phyloP scores from a whole-genome alignment of 768 basidiomycete genomes.

The Mycena olivaceomarginata region DNA sequence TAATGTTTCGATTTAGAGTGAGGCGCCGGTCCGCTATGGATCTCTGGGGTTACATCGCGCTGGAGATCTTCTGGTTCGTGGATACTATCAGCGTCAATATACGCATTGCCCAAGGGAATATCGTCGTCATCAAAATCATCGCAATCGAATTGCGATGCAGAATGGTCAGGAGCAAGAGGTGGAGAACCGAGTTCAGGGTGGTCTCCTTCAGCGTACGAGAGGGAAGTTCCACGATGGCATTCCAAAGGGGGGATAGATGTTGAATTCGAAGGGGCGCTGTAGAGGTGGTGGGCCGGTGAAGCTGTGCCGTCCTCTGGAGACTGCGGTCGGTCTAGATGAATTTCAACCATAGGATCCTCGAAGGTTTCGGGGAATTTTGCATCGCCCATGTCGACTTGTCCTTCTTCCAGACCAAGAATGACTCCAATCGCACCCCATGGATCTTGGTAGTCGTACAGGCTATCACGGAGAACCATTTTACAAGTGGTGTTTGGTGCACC shows the following conservation, averaged over 20 bases:
- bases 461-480: slow-evolving; percentile 32
- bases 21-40: neutral
- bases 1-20: neutral
- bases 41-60: neutral
- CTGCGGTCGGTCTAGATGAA: neutral
- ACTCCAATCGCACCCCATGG: slow-evolving; percentile 67
- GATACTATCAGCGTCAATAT: neutral
- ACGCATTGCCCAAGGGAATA: too few relatives aligned
- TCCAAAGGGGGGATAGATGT: neutral
- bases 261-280: neutral
- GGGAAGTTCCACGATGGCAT: neutral
- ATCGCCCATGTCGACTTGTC: neutral
- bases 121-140: neutral
- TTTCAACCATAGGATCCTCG: neutral
- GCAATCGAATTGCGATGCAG: neutral
- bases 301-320: neutral
- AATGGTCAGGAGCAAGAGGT: neutral
- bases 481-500: slow-evolving; percentile 55
- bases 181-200: neutral
- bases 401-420: slow-evolving; percentile 58
- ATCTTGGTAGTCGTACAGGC: slow-evolving; percentile 63
- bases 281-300: neutral
- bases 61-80: neutral
- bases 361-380: neutral
- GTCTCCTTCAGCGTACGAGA: neutral